Conservation (phyloP, 169 alveolate species). For the Plasmodium gonderi region DNA sequence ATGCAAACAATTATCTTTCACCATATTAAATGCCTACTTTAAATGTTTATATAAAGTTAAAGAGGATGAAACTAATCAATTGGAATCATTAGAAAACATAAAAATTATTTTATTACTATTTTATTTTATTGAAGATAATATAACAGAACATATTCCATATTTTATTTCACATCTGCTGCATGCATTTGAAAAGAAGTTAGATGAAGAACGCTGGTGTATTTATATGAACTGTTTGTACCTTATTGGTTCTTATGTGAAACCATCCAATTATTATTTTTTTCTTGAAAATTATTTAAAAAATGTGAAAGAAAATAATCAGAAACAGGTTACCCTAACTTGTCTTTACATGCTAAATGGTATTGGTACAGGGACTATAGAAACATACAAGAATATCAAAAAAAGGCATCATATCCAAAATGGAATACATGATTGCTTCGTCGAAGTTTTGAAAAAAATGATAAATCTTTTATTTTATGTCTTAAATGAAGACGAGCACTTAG, state of each 20-base stretch:
- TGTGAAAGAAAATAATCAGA: not conserved
- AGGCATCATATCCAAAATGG: not conserved
- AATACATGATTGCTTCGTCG: slow-evolving; percentile 5
- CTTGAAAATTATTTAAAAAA: slow-evolving; percentile 39
- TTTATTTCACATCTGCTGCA: slow-evolving; percentile 14
- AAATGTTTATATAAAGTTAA: slow-evolving; percentile 10
- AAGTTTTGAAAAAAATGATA: not conserved
- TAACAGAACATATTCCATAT: slow-evolving; percentile 65
- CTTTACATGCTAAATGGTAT: slow-evolving; percentile 3
- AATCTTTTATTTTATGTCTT: slow-evolving; percentile 11
- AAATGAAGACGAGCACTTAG: slow-evolving; percentile 15
- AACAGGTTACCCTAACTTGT: slow-evolving; percentile 29
- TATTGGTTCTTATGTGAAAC: slow-evolving; percentile 57
- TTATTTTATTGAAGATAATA: slow-evolving; percentile 57
- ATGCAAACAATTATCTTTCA: slow-evolving; percentile 30
- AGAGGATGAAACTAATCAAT: slow-evolving; percentile 14
- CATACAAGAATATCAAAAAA: slow-evolving; percentile 4
- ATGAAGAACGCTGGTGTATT: slow-evolving; percentile 15
- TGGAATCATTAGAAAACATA: slow-evolving; percentile 13
- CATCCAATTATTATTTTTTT: slow-evolving; percentile 50
- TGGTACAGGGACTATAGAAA: slow-evolving; percentile 39
- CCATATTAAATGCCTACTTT: slow-evolving; percentile 42
- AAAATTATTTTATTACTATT: slow-evolving; percentile 51
- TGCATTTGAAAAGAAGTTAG: slow-evolving; percentile 40
- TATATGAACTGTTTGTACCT: slow-evolving; percentile 43